Evolutionary conservation across 176 grass and related monocot species (phyloP).

Genomic region (Aegilops sharonensis): DNA sequence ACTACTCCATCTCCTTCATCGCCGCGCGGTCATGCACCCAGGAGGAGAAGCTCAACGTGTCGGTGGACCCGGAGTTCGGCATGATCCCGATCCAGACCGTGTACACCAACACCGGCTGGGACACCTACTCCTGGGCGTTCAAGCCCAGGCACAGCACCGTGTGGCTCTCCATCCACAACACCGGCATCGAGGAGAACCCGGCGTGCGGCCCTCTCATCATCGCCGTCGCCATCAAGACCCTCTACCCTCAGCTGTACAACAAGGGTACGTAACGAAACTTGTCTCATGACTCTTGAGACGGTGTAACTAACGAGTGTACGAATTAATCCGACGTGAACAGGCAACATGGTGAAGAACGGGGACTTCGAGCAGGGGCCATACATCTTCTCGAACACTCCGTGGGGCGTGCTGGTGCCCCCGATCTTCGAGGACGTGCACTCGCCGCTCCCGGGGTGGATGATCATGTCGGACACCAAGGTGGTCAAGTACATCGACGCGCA

Average conservation of each 20-base stretch:
- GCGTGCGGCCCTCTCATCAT: constrained; percentile 59
- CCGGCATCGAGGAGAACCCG: constrained; percentile 50
- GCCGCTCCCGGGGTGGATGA: constrained; percentile 44
- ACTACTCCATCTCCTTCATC: constrained; percentile 53
- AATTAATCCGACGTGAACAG: not conserved
- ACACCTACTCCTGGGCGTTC: constrained; percentile 55
- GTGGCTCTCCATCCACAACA: constrained; percentile 50
- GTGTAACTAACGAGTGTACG: not conserved
- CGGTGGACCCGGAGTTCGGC: constrained; percentile 40
- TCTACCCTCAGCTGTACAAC: not conserved
- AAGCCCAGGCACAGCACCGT: constrained; percentile 8
- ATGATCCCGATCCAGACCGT: constrained; percentile 50
- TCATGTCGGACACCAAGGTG: constrained; percentile 53
- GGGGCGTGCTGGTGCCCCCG: constrained; percentile 59
- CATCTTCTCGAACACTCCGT: constrained; percentile 40
- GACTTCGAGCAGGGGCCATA: constrained; percentile 60
- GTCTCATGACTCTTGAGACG: not conserved
- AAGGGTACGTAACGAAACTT: not conserved
- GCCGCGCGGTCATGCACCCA: constrained; percentile 64
- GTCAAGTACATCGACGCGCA: constrained; percentile 61
- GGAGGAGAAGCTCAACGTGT: constrained; percentile 52
- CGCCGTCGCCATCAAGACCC: constrained; percentile 39
- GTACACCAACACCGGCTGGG: constrained; percentile 60
- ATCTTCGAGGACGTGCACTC: constrained; percentile 50
- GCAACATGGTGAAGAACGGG: constrained; percentile 45